These are phyloP conservation scores for Musa acuminata DNA, from an alignment of 176 grass and related monocot species.

Conservation along the genomic window DNA sequence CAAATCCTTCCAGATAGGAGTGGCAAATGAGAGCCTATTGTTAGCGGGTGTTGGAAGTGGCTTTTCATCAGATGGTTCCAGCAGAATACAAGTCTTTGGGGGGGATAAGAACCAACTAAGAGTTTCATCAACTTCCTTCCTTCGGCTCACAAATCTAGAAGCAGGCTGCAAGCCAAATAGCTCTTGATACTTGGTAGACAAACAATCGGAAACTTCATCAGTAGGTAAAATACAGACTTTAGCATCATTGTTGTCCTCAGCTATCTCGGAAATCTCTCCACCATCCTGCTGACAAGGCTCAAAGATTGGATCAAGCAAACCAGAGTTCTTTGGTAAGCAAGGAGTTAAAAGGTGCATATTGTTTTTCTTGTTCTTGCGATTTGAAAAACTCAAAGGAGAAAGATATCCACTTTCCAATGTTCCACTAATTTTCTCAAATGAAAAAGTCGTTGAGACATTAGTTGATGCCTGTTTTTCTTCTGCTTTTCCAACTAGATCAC, in stretches of 20 bases:
- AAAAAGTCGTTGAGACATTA: constrained; percentile 10
- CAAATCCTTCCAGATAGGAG: no score
- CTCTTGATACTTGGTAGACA: constrained; percentile 43
- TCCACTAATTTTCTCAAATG: constrained; percentile 17
- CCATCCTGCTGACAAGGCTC: constrained; percentile 34
- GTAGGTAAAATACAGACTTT: constrained; percentile 10
- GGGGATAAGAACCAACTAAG: constrained; percentile 95
- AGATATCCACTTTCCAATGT: constrained; percentile 6
- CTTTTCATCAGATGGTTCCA: constrained; percentile 35
- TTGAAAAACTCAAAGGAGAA: constrained; percentile 35
- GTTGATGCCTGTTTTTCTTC: constrained; percentile 24
- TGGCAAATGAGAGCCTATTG: no score
- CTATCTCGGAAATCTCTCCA: constrained; percentile 7
- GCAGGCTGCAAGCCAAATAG: constrained; percentile 31
- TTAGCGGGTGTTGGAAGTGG: no score
- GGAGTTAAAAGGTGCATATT: constrained; percentile 23
- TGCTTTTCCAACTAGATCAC: not conserved
- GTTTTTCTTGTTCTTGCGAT: constrained; percentile 32
- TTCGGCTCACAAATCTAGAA: constrained; percentile 15
- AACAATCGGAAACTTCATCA: constrained; percentile 33
- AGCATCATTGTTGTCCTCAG: constrained; percentile 12
- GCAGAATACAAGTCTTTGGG: constrained; percentile 65
- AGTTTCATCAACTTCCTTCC: constrained; percentile 36
- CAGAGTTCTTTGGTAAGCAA: constrained; percentile 25
- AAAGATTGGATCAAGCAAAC: constrained; percentile 30